phyloP scores from a whole-genome alignment of 345 rosid genomes.

The Aurinia saxatilis region DNA sequence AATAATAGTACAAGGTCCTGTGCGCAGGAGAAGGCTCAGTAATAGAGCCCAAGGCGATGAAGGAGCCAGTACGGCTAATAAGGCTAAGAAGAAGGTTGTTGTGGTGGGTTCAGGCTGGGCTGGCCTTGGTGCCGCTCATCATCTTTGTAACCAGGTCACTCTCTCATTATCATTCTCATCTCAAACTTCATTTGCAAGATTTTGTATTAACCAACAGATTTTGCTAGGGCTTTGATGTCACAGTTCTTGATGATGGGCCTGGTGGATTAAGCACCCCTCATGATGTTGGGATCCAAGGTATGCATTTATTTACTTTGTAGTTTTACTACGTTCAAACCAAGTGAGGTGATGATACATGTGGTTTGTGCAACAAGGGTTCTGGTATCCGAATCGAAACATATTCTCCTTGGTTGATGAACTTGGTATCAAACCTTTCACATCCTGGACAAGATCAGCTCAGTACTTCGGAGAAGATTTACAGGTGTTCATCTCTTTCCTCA shows the following conservation, averaged over 20 bases:
- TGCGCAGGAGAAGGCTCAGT: slow-evolving; percentile 2
- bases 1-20: not conserved
- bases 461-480: slow-evolving; percentile 42
- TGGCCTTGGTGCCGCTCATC: slow-evolving; percentile 59
- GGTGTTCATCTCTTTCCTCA: slow-evolving; percentile 21
- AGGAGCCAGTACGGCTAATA: not conserved
- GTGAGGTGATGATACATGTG: not conserved
- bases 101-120: slow-evolving; percentile 74
- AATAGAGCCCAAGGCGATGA: slow-evolving; percentile 27
- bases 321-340: not conserved
- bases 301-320: not conserved
- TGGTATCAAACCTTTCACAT: too few species aligned
- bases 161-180: not conserved
- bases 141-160: slow-evolving; percentile 42
- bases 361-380: slow-evolving; percentile 36
- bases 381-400: too few species aligned
- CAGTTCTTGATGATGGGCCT: slow-evolving; percentile 49
- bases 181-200: not conserved
- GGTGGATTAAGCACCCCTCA: slow-evolving; percentile 24
- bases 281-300: slow-evolving; percentile 52
- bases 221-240: slow-evolving; percentile 53
- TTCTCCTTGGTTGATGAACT: slow-evolving; percentile 44
- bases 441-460: slow-evolving; percentile 41
- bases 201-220: not conserved
- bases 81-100: slow-evolving; percentile 37